Base-by-base conservation (phyloP, 139 green algal species). In the Micractinium conductrix region DNA sequence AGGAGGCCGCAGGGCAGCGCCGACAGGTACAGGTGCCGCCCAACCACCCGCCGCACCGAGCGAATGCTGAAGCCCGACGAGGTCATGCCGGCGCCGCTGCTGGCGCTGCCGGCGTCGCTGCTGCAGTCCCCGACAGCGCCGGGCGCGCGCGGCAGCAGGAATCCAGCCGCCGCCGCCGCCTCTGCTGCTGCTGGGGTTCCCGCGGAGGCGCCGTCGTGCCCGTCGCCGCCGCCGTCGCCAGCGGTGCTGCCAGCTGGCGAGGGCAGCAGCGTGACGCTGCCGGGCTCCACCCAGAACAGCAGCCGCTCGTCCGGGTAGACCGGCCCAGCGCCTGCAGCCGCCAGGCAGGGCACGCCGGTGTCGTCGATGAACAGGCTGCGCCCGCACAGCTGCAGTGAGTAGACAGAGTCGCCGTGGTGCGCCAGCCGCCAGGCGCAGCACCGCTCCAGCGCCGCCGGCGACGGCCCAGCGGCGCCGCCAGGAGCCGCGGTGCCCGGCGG, bases 331-430 rank as follows among this genome's bases (percentile, higher is more conserved):
- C n/a, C 42, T 37, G 58, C 40, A 71, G 44, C 53, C 10, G 72
- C 76, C 76, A 82, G 58, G 76, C 76, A 82, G 58, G 76, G 76
- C 14, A 33, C 45, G 6, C 79, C 79, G 3, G 35, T 21, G 3
- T 62, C 62, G 21, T 62, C 63, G 0, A 84, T 24, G 43, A 81
- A 81, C 45, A 86, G 45, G 44, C 19, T 37, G 16, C 58, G 30
- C 40, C 72, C 42, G 58, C 30, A 81, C 30, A 12, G 9, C 22
- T 26, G 38, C 43, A 88, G 45, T 28, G 62, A 82, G 73, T 88
- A 88, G 21, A 85, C 63, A 21, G 48, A 73, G n/a, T 88, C 76
- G 19, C 84, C 84, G 33, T 79, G 76, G 28, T 88, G 84, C 14
- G 63, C 37, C 55, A 88, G 75, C 60, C 44, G 48, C 84, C 84